These are phyloP conservation scores for Bertia moriformis DNA, from an alignment of 2,329 filamentous ascomycete genomes.

Conservation along the genomic window DNA sequence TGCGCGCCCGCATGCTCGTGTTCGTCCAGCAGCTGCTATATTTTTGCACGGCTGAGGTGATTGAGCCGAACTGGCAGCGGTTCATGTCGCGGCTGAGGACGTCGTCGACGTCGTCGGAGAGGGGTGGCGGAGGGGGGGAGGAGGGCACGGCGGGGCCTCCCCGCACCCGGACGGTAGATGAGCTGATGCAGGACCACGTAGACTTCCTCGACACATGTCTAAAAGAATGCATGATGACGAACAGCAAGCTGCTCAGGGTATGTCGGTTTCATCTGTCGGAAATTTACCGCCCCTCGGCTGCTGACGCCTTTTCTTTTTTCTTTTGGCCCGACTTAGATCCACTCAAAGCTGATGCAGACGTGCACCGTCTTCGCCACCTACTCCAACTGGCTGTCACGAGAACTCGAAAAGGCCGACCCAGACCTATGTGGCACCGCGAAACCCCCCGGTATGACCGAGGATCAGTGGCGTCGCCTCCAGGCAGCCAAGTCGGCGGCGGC, in stretches of 20 bases:
- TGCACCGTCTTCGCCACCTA: constrained; percentile 89
- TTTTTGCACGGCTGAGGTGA: constrained; percentile 92
- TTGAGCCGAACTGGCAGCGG: constrained; percentile 91
- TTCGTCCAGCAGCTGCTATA: constrained; percentile 95
- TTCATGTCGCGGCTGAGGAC: constrained; percentile 75
- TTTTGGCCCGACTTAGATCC: constrained; percentile 56
- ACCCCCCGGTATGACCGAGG: constrained; percentile 41
- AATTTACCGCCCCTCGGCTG: too few relatives aligned
- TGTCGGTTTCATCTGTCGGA: constrained; percentile 9
- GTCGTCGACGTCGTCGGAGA: constrained; percentile 16
- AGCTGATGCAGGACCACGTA: constrained; percentile 97
- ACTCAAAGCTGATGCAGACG: constrained; percentile 91
- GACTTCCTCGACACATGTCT: constrained; percentile 95
- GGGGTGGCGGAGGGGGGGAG: too few relatives aligned
- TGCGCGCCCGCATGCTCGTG: constrained; percentile 85
- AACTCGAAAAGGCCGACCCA: constrained; percentile 70
- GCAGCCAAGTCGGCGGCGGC: constrained; percentile 18
- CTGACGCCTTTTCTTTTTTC: constrained; percentile 1
- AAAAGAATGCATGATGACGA: constrained; percentile 98
- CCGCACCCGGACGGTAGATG: constrained; percentile 66
- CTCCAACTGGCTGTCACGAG: constrained; percentile 71
- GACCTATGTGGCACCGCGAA: constrained; percentile 49
- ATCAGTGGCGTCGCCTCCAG: constrained; percentile 46
- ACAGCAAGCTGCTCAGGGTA: constrained; percentile 84
- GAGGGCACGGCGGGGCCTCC: constrained; percentile 12